These are phyloP conservation scores for Eleusine indica DNA, from an alignment of 176 grass and related monocot species.

Conservation along the genomic window DNA sequence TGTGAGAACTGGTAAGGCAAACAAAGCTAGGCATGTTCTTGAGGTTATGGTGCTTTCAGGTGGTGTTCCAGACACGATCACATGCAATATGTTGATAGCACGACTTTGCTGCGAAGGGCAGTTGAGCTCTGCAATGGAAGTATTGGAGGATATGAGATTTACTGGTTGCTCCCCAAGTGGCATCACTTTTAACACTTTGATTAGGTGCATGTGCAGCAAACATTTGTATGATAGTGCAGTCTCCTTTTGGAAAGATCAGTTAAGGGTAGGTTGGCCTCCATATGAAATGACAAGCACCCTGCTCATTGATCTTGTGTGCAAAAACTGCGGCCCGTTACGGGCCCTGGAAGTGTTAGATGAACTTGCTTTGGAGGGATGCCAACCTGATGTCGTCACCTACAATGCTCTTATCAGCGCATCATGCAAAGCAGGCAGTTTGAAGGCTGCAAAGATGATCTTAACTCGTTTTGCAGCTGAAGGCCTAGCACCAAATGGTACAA, in stretches of 20 bases:
- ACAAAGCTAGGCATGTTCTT: slow-evolving; percentile 59
- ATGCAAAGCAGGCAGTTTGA: slow-evolving; percentile 64
- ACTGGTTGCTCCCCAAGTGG: slow-evolving; percentile 57
- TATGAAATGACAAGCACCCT: slow-evolving; percentile 70
- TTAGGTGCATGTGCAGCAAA: slow-evolving; percentile 65
- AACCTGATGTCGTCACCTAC: slow-evolving; percentile 66
- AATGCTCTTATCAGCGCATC: slow-evolving; percentile 68
- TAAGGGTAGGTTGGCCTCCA: slow-evolving; percentile 63
- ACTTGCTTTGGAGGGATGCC: slow-evolving; percentile 60
- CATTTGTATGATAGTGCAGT: slow-evolving; percentile 59
- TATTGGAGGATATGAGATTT: slow-evolving; percentile 62
- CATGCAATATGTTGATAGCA: slow-evolving; percentile 71
- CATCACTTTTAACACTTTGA: slow-evolving; percentile 80
- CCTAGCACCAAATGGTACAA: slow-evolving; percentile 61
- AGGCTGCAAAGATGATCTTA: slow-evolving; percentile 51
- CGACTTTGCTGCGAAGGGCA: slow-evolving; percentile 53
- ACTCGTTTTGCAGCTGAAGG: slow-evolving; percentile 52
- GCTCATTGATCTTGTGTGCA: slow-evolving; percentile 72
- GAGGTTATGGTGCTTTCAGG: slow-evolving; percentile 68
- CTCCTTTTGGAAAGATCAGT: slow-evolving; percentile 68
- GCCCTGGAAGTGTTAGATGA: slow-evolving; percentile 66
- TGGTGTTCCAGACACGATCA: slow-evolving; percentile 69
- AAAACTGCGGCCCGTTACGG: slow-evolving; percentile 51
- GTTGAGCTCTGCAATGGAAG: slow-evolving; percentile 52
- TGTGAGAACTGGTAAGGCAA: slow-evolving; percentile 54